phyloP scores from a whole-genome alignment of 208 protist genomes.

The Wallacemonas rigidus region DNA sequence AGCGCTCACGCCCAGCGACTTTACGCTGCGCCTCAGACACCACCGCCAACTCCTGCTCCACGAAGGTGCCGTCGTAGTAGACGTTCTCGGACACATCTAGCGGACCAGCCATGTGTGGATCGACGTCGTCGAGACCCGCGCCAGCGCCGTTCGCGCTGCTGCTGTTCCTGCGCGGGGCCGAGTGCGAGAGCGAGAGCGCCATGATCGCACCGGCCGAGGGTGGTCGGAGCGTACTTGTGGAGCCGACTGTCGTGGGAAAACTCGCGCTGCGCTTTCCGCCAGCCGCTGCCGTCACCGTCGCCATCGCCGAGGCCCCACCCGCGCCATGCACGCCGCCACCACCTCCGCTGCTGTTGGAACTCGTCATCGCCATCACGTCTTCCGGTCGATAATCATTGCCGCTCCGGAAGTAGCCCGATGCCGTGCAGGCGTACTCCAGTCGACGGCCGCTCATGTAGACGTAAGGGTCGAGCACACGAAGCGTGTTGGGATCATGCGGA shows the following conservation, averaged over 20 bases:
- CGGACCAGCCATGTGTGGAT: not conserved
- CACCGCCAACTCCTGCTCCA: constrained; percentile 14
- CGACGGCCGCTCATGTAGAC: constrained; percentile 13
- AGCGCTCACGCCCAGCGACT: constrained; percentile 25
- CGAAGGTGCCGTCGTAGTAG: constrained; percentile 9
- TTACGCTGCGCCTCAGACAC: constrained; percentile 1
- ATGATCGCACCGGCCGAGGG: not conserved
- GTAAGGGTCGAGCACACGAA: constrained; percentile 25
- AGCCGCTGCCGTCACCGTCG: not conserved
- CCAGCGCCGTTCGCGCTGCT: not conserved
- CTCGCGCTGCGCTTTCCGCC: not conserved
- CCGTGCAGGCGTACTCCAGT: constrained; percentile 25
- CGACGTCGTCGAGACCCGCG: not conserved
- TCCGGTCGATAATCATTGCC: constrained; percentile 12
- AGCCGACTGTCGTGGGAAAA: not conserved
- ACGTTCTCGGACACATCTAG: not conserved
- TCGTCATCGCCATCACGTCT: not conserved
- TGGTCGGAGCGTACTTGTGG: not conserved
- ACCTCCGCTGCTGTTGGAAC: too few species aligned
- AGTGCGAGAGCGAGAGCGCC: not conserved
- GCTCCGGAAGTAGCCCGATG: constrained; percentile 21
- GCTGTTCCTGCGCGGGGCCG: not conserved
- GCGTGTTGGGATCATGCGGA: constrained; percentile 37
- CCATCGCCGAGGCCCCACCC: too few species aligned
- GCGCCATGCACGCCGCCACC: too few species aligned